phyloP scores from a whole-genome alignment of 192 early-diverging fungal species.

The Dispira parvispora region DNA sequence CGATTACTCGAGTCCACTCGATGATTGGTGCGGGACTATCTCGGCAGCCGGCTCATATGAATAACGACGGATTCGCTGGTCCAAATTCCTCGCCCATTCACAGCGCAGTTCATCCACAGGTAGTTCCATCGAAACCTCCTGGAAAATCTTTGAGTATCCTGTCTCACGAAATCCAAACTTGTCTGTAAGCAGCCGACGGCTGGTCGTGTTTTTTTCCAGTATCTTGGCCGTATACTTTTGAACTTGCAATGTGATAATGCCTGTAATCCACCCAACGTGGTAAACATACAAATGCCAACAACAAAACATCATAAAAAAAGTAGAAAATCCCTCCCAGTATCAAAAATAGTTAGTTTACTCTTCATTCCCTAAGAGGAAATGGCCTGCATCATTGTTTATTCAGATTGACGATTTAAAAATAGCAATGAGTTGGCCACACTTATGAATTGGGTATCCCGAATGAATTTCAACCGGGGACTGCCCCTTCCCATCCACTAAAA shows the following conservation, averaged over 20 bases:
- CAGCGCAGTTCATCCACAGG: not conserved
- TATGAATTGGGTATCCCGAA: not conserved
- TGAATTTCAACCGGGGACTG: constrained; percentile 5
- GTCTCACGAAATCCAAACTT: constrained; percentile 25
- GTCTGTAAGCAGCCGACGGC: constrained; percentile 21
- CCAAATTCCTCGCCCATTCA: not conserved
- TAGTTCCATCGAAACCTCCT: constrained; percentile 19
- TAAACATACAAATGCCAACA: not conserved
- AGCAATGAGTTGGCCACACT: not conserved
- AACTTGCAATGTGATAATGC: constrained; percentile 8
- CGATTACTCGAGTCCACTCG: no score
- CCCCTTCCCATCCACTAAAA: no score
- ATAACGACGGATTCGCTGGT: not conserved
- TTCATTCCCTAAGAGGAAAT: not conserved
- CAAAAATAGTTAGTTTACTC: not conserved
- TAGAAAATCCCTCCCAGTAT: not conserved
- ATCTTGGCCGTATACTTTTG: constrained; percentile 24
- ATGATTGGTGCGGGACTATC: no score
- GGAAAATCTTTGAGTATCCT: constrained; percentile 22
- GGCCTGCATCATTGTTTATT: not conserved
- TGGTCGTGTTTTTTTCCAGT: constrained; percentile 23
- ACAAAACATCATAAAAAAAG: not conserved
- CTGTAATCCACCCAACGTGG: constrained; percentile 3
- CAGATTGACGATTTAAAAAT: constrained; percentile 9
- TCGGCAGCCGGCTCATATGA: not conserved